phyloP scores from a whole-genome alignment of 1,139 yeast genomes.

The Magnusiomyces sp. region DNA sequence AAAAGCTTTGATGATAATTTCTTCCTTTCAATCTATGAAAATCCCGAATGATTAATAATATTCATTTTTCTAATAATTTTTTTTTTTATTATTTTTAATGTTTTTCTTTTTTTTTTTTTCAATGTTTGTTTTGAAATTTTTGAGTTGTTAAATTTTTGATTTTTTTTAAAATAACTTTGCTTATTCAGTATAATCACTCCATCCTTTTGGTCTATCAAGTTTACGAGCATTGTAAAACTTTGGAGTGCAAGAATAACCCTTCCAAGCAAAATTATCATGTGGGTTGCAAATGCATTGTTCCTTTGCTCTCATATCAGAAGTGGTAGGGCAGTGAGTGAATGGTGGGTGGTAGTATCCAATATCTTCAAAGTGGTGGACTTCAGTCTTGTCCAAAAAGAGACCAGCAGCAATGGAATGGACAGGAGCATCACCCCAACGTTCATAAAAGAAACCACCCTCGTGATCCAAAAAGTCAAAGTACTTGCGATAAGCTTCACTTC shows the following conservation, averaged over 20 bases:
- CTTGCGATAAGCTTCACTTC: conserved; percentile 56
- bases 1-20: no score
- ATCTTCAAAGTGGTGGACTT: conserved; percentile 72
- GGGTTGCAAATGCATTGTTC: conserved; percentile 70
- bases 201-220: neutral
- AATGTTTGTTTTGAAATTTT: no score
- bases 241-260: conserved; percentile 64
- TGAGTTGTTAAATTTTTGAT: no score
- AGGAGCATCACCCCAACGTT: conserved; percentile 93
- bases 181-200: conserved; percentile 3
- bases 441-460: conserved; percentile 83
- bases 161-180: conserved; percentile 1
- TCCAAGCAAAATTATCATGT: conserved; percentile 63
- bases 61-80: no score
- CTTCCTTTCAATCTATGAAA: no score
- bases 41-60: no score
- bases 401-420: conserved; percentile 85
- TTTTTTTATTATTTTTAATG: neutral
- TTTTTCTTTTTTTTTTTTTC: conserved; percentile 3
- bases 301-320: conserved; percentile 25
- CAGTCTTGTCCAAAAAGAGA: conserved; percentile 54
- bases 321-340: conserved; percentile 27
- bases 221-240: conserved; percentile 43
- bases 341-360: conserved; percentile 78
- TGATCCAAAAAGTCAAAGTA: conserved; percentile 67